phyloP scores from a whole-genome alignment of 2,329 filamentous ascomycete species.

The Aspergillus fumigatiaffinis region DNA sequence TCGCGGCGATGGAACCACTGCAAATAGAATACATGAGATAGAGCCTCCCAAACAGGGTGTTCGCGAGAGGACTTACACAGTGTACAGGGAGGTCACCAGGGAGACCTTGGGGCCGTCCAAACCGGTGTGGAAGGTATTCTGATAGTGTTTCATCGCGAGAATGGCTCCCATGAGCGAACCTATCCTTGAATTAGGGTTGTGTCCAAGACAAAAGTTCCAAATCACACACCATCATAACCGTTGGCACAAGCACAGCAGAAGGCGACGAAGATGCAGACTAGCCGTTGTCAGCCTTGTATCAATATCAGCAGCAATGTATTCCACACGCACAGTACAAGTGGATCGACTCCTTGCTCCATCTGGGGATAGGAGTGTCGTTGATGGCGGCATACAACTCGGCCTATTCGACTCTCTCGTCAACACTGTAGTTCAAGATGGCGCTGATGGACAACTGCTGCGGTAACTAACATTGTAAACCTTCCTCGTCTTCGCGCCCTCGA shows the following conservation, averaged over 20 bases:
- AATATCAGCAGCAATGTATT: background rate
- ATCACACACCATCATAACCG: constrained; percentile 25
- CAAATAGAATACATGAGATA: background rate
- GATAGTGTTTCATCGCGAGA: constrained; percentile 27
- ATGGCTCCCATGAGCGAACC: constrained; percentile 30
- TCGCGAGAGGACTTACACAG: constrained; percentile 37
- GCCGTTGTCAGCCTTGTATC: constrained; percentile 15
- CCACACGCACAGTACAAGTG: constrained; percentile 27
- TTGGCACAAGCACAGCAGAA: constrained; percentile 33
- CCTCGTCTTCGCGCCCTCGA: constrained; percentile 38
- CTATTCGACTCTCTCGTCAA: constrained; percentile 23
- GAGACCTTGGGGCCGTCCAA: constrained; percentile 39
- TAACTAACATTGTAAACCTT: constrained; percentile 40
- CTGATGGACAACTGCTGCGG: background rate
- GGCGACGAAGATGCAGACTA: constrained; percentile 43
- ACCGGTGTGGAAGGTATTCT: constrained; percentile 41
- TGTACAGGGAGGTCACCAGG: constrained; percentile 44
- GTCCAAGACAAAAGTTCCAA: background rate
- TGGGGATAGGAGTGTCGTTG: constrained; percentile 42
- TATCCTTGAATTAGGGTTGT: background rate
- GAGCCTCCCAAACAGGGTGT: background rate
- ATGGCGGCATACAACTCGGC: constrained; percentile 49
- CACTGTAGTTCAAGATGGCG: background rate
- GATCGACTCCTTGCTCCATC: constrained; percentile 27
- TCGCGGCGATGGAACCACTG: constrained; percentile 39